Percentiles rank a stretch among this genome's conserved stretches.
Evolutionary conservation across 2,329 filamentous ascomycete species (phyloP).

Genomic region (Cladosporium halotolerans): DNA sequence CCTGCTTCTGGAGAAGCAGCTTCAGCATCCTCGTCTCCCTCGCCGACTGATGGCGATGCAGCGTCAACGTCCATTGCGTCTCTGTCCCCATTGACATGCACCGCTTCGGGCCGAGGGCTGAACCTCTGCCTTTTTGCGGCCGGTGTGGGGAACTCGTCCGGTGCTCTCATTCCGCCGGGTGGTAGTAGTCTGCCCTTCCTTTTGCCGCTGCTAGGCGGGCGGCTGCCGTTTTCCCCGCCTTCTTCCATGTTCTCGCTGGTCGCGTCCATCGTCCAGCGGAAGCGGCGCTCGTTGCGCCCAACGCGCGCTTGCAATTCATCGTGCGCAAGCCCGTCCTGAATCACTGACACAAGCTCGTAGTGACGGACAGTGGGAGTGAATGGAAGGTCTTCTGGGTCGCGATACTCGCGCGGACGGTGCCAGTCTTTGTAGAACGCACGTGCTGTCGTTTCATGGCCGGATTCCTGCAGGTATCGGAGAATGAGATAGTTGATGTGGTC

Average conservation of each 20-base stretch:
- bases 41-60: conserved; percentile 21
- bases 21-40: conserved; percentile 23
- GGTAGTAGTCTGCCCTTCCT: conserved; percentile 14
- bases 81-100: conserved; percentile 36
- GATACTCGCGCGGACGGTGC: conserved; percentile 39
- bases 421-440: conserved; percentile 57
- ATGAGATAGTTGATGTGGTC: conserved; percentile 65
- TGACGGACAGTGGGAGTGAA: conserved; percentile 55
- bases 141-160: conserved; percentile 28
- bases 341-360: conserved; percentile 54
- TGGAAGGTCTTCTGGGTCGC: conserved; percentile 53
- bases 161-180: conserved; percentile 15
- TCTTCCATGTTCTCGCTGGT: conserved; percentile 16
- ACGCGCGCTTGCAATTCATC: conserved; percentile 32
- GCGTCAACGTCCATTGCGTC: conserved; percentile 42
- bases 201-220: conserved; percentile 17
- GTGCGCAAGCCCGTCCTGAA: conserved; percentile 56
- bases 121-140: conserved; percentile 28
- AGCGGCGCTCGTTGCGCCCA: conserved; percentile 20
- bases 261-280: conserved; percentile 19
- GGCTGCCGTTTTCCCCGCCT: conserved; percentile 12
- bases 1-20: conserved; percentile 21
- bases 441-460: conserved; percentile 33
- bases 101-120: conserved; percentile 25
- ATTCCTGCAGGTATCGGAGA: conserved; percentile 51